phyloP scores from a whole-genome alignment of 352 stramenopile species.

The Phytopythium kandeliae region DNA sequence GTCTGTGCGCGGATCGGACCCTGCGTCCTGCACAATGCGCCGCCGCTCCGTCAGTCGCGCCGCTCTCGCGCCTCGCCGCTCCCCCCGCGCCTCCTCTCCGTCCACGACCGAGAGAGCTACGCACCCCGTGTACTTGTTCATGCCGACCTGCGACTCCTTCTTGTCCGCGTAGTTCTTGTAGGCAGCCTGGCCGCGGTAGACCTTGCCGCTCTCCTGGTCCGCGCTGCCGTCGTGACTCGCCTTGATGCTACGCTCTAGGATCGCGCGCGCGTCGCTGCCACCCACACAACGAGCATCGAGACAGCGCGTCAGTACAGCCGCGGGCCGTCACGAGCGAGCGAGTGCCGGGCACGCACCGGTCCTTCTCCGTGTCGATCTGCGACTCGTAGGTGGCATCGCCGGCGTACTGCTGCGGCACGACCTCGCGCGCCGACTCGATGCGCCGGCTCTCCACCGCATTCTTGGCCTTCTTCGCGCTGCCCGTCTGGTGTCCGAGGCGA shows the following conservation, averaged over 20 bases:
- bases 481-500: too few species aligned
- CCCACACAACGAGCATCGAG: neutral
- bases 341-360: constrained; percentile 47
- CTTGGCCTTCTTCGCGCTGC: constrained; percentile 41
- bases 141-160: constrained; percentile 81
- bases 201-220: constrained; percentile 58
- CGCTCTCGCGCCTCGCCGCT: too few species aligned
- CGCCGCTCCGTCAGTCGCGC: constrained; percentile 1
- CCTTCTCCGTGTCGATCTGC: constrained; percentile 78
- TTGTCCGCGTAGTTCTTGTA: constrained; percentile 89
- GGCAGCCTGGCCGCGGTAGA: constrained; percentile 76
- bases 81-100: too few species aligned
- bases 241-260: constrained; percentile 77
- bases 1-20: constrained; percentile 93
- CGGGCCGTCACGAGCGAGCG: too few species aligned
- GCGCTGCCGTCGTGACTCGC: constrained; percentile 65
- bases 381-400: constrained; percentile 80
- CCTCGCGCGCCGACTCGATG: constrained; percentile 67
- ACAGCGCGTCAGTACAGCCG: neutral
- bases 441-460: constrained; percentile 52
- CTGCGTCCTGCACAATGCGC: constrained; percentile 60
- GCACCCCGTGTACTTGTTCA: constrained; percentile 88
- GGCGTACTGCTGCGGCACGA: constrained; percentile 74
- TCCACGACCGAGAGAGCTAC: constrained; percentile 4
- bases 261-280: constrained; percentile 64